These are phyloP conservation scores for Cryptococcus sp. DNA, from an alignment of 1,284 basidiomycete genomes.

Conservation along the genomic window DNA sequence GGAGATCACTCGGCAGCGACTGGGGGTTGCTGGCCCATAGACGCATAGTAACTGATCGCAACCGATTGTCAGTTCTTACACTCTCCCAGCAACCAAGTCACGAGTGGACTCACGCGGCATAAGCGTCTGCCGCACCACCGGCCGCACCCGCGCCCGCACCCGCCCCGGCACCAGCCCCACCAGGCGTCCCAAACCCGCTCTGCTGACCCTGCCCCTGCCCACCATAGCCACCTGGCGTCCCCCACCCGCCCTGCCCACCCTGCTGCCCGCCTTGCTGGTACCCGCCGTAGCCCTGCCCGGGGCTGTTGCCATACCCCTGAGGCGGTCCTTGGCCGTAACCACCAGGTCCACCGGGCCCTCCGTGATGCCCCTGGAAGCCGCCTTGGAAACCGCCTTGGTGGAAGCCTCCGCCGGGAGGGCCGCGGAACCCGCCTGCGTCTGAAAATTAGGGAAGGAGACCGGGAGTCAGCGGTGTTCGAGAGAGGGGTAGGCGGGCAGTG, in stretches of 20 bases:
- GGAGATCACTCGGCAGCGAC: too few species aligned
- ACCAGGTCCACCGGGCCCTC: neutral
- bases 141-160: slow-evolving; percentile 1
- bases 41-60: slow-evolving; percentile 31
- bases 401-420: slow-evolving; percentile 19
- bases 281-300: slow-evolving; percentile 29
- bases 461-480: too few species aligned
- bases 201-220: slow-evolving; percentile 6
- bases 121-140: slow-evolving; percentile 27
- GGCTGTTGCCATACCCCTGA: slow-evolving; percentile 15
- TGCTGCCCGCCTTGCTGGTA: slow-evolving; percentile 18
- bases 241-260: slow-evolving; percentile 5
- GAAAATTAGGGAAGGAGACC: neutral
- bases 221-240: slow-evolving; percentile 5
- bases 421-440: slow-evolving; percentile 10
- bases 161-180: slow-evolving; percentile 15
- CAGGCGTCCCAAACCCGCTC: slow-evolving; percentile 14
- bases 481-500: too few species aligned
- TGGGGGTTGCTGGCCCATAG: slow-evolving; percentile 23
- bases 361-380: slow-evolving; percentile 5
- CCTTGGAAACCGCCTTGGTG: slow-evolving; percentile 5
- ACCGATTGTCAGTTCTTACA: neutral
- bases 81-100: neutral
- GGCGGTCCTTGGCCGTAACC: slow-evolving; percentile 10
- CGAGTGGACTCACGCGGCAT: slow-evolving; percentile 40